Percentiles rank a stretch among this genome's conserved stretches.
phyloP scores from a whole-genome alignment of 108 stramenopile species.

The Pseudonitzschia pungens region DNA sequence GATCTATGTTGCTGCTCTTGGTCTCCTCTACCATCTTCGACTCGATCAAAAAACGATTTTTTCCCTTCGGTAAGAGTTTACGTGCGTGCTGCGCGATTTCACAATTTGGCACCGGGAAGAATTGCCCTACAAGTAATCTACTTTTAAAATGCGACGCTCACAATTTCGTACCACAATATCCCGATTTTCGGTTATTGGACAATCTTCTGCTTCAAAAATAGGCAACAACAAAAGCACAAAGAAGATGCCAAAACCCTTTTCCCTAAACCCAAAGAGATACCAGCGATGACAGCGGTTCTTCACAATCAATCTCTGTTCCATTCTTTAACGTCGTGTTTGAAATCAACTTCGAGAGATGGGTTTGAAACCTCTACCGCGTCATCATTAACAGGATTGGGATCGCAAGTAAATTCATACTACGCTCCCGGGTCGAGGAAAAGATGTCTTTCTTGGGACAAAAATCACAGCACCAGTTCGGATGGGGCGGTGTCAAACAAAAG shows the following conservation, averaged over 20 bases:
- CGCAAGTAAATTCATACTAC: slow-evolving; percentile 3
- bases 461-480: background rate
- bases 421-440: slow-evolving; percentile 26
- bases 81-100: slow-evolving; percentile 10
- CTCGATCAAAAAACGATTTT: slow-evolving; percentile 40
- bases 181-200: background rate
- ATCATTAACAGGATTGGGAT: background rate
- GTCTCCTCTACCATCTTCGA: slow-evolving; percentile 41
- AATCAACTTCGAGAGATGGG: slow-evolving; percentile 13
- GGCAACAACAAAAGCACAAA: slow-evolving; percentile 14
- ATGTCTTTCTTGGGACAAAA: slow-evolving; percentile 17
- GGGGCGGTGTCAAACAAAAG: slow-evolving; percentile 8
- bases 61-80: slow-evolving; percentile 37
- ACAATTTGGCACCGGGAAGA: too few relatives aligned
- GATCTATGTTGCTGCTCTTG: slow-evolving; percentile 40
- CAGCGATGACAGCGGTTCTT: slow-evolving; percentile 47
- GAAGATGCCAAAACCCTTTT: background rate
- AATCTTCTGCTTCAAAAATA: background rate
- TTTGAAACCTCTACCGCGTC: slow-evolving; percentile 6
- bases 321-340: slow-evolving; percentile 44
- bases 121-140: too few relatives aligned
- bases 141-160: background rate
- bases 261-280: slow-evolving; percentile 43
- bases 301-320: slow-evolving; percentile 41
- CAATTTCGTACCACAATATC: slow-evolving; percentile 23